Base-by-base conservation (phyloP, 1,284 basidiomycete genomes). In the Rhodofomes roseus region DNA sequence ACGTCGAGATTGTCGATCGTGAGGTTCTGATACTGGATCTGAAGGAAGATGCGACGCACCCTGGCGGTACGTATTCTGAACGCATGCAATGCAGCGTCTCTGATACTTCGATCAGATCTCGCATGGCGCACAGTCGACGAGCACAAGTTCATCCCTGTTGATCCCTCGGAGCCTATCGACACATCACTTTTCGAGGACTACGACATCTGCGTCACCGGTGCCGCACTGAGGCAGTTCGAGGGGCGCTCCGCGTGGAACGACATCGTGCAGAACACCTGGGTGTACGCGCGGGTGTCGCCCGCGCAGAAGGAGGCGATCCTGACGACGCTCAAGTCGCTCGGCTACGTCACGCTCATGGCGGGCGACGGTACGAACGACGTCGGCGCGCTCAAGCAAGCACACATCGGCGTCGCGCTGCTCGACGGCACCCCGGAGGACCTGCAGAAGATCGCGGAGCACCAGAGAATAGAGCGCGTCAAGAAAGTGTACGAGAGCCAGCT, bases 361-460 rank as follows among this genome's bases (percentile, higher is more conserved):
- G 95, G 95, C 60, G 96, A 98, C 71, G 96, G 96, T 40, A 98
- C 95, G 18, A 98, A 98, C 73, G 95, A 98, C 66, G 95, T 98
- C 52, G 95, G 96, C 34, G 95, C 96, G 2, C 84, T 98, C 55
- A 98, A 98, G 74, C 93, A 96, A 71, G 95, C 96, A 0, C 93
- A 98, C 72, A 90, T 98, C 60, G 95, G 95, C 63, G 92, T 98
- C 20, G 95, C 95, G 0, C 80, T 98, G 1, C 79, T 98, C 50
- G 94, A 97, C 69, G 95, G 95, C 0, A 92, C 94, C 0, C 83
- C 85, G 0, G 95, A 96, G 66, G 96, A 97, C 70, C 77, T 98
- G 36, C 85, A 93, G 74, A 93, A 91, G 72, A 98, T 98, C 65
- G 93, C 94, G 1, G 94, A 98, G 70, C 88, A 95, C 66, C 93